phyloP scores from a whole-genome alignment of 202 grass and related monocot species.

The Carex arenaria region DNA sequence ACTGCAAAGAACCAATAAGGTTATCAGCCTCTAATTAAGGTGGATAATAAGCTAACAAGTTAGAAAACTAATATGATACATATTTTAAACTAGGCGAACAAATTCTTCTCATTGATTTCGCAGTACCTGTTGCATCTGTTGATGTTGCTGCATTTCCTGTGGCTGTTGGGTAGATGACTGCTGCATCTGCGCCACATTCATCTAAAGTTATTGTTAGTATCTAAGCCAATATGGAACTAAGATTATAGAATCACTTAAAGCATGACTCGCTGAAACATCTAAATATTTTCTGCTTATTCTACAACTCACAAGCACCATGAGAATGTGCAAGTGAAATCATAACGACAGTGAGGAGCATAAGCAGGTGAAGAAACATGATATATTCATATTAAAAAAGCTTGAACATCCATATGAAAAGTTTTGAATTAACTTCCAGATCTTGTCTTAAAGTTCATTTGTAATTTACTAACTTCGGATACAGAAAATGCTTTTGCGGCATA shows the following conservation, averaged over 20 bases:
- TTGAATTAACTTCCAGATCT: no score
- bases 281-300: not conserved
- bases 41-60: not conserved
- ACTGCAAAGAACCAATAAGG: not conserved
- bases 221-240: not conserved
- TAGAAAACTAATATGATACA: not conserved
- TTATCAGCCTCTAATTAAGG: not conserved
- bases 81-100: not conserved
- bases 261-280: not conserved
- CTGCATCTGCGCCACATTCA: constrained; percentile 74
- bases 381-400: not conserved
- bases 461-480: not conserved
- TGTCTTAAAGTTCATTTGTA: not conserved
- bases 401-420: not conserved
- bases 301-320: not conserved
- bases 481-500: not conserved
- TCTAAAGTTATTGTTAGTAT: constrained; percentile 14
- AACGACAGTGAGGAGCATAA: not conserved
- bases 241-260: not conserved
- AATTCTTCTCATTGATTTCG: not conserved
- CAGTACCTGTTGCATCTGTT: constrained; percentile 64
- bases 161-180: constrained; percentile 63
- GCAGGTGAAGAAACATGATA: not conserved
- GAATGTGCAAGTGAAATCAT: not conserved
- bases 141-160: constrained; percentile 66